Conservation (phyloP, 257 asterid species). For the Vinca minor region DNA sequence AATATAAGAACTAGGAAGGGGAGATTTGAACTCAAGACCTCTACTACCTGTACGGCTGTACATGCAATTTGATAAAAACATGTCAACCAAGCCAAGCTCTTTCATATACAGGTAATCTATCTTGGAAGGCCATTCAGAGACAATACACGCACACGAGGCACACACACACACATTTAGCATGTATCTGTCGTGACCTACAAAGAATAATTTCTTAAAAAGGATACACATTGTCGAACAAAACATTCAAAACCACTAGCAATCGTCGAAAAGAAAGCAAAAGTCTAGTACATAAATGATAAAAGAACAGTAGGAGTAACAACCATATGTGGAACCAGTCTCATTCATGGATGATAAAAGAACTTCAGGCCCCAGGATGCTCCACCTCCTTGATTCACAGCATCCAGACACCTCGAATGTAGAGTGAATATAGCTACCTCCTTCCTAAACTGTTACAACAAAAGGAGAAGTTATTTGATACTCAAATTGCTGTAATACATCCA, state of each 20-base stretch:
- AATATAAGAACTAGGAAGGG: too few species aligned
- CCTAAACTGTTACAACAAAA: background rate
- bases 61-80: background rate
- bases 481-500: background rate
- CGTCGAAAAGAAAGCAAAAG: background rate
- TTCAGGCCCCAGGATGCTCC: too few species aligned
- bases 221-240: background rate
- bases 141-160: too few species aligned
- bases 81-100: background rate
- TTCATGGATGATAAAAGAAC: too few species aligned
- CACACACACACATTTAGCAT: background rate
- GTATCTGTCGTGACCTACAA: background rate
- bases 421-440: background rate
- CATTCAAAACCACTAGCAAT: background rate
- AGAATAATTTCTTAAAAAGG: background rate
- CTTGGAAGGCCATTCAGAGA: background rate
- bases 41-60: too few species aligned
- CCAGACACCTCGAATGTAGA: background rate
- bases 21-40: too few species aligned
- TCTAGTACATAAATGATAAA: background rate
- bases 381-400: background rate
- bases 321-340: background rate
- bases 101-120: too few species aligned
- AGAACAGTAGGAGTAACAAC: background rate
- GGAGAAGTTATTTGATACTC: background rate